Evolutionary conservation across 306 rosid genomes (phyloP), one percentile per base, ranked within the genome.

Genomic region (Corylus heterophylla): DNA sequence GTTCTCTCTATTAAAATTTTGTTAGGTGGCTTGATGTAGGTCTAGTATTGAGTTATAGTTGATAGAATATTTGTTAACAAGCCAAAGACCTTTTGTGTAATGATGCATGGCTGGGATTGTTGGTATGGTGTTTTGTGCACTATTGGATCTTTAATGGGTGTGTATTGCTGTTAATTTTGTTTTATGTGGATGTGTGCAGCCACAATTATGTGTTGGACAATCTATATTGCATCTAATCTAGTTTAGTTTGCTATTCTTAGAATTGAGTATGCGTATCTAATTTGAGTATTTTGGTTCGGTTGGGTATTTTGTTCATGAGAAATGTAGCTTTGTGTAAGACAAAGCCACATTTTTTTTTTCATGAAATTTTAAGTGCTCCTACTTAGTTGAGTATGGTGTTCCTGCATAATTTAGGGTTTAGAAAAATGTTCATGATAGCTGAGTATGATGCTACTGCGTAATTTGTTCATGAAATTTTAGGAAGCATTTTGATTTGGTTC

Each of bases 221-320:
- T 81, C 37, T 76, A 0, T 76, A 81, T 88, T 81, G 83, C 85
- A 61, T 87, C 89, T 90, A 85, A 82, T 89, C 61, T 78, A 62
- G 87, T 79, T 2, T 25, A 68, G 83, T 56, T 56, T 77, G 79
- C 8, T 39, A 37, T 74, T 42, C 13, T 58, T 58, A 58, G 22
- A 7, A 13, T 74, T 54, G 51, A 56, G 11, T 39, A 7, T 47
- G 4, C 22, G 22, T 22, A 22, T 22, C 22, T 22, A 22, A 22
- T 22, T 22, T 22, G 22, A 0, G 22, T 0, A 22, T 22, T 22
- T 22, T 22, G 22, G 22, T 22, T 22, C 22, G 22, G 22, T 22
- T 22, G 22, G 22, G 22, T 22, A 22, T 22, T 22, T 22, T 22
- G 22, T 22, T 22, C 0, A 22, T 22, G 22, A 22, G 22, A 22